Evolutionary conservation across 148 eudicot species (phyloP), one percentile per base, ranked within the genome.

Genomic region (Rhododendron ferrugineum): DNA sequence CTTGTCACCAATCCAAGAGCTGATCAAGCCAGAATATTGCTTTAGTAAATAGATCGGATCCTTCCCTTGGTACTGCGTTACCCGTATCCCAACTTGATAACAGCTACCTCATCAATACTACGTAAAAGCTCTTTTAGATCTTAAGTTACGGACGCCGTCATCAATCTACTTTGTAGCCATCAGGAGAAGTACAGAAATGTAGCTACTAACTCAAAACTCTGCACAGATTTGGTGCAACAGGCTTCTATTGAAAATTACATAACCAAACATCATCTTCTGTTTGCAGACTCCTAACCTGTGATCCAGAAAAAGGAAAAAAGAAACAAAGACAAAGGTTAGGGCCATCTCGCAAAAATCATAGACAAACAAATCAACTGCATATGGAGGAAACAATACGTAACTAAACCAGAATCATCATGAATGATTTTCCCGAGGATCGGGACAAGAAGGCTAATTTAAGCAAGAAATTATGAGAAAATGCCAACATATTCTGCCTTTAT

Each of bases 251-350:
- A 49, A 87, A 78, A 93, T 81, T 82, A 91, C 62, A 80, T 76
- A 80, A 81, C 85, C 88, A 85, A 84, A 86, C 87, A 77, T 89
- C 90, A 81, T 85, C 84, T 82, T 52, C 89, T 85, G 56, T 85
- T 85, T 78, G 89, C 87, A 88, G 82, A 81, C 80, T 85, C 87
- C 86, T 87, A 90, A 88, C 93, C 96, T 95, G 95, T 82, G 82
- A 78, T 79, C n/a, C 83, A 32, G 16, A 9, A 44, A 77, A 42
- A 78, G 23, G 3, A 83, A 3, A 22, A 79, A 79, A 16, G 7
- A 4, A 47, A 78, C 11, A 15, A 80, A 26, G n/a, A 85, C 5
- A 52, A 62, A 50, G 64, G 44, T 52, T 54, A 80, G 82, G 32
- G 42, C 40, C 64, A 80, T 80, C 28, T 54, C 9, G 18, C 82